phyloP scores from a whole-genome alignment of 2,329 filamentous ascomycete species.

The Lachnellula cervina region DNA sequence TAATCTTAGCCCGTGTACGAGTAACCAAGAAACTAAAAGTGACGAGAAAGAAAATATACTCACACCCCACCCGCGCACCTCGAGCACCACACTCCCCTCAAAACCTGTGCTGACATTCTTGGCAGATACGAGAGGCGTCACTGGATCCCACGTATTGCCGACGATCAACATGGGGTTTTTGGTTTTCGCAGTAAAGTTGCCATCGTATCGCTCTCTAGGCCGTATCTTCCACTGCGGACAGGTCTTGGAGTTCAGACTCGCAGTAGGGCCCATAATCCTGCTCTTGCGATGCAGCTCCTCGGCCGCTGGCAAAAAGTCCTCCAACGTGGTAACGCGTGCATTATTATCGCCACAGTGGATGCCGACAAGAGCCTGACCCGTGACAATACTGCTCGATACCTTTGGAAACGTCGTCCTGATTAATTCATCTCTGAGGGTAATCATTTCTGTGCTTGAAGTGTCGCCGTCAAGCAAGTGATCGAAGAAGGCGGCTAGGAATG shows the following conservation, averaged over 20 bases:
- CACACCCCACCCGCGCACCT: slow-evolving; percentile 9
- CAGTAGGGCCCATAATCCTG: slow-evolving; percentile 5
- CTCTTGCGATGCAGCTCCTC: slow-evolving; percentile 5
- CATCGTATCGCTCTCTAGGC: slow-evolving; percentile 6
- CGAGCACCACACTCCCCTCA: slow-evolving; percentile 8
- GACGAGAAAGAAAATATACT: not conserved
- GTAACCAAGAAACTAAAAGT: not conserved
- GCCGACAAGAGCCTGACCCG: not conserved
- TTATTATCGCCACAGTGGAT: slow-evolving; percentile 6
- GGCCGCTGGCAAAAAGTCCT: slow-evolving; percentile 1
- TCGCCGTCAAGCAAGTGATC: not conserved
- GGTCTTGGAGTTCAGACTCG: not conserved
- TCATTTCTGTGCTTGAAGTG: no score
- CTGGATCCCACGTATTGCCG: slow-evolving; percentile 9
- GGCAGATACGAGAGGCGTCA: slow-evolving; percentile 6
- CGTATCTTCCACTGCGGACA: slow-evolving; percentile 11
- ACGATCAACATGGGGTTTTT: slow-evolving; percentile 9
- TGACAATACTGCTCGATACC: no score
- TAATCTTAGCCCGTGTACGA: not conserved
- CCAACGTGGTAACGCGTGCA: not conserved
- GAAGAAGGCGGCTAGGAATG: not conserved
- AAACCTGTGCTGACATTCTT: slow-evolving; percentile 11
- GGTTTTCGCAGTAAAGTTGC: slow-evolving; percentile 5
- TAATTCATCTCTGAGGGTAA: no score
- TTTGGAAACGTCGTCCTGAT: no score